Evolutionary conservation across 2,329 filamentous ascomycete species (phyloP), one percentile per base, ranked within the genome.

Genomic region (Ceratocystis diversiconidia): DNA sequence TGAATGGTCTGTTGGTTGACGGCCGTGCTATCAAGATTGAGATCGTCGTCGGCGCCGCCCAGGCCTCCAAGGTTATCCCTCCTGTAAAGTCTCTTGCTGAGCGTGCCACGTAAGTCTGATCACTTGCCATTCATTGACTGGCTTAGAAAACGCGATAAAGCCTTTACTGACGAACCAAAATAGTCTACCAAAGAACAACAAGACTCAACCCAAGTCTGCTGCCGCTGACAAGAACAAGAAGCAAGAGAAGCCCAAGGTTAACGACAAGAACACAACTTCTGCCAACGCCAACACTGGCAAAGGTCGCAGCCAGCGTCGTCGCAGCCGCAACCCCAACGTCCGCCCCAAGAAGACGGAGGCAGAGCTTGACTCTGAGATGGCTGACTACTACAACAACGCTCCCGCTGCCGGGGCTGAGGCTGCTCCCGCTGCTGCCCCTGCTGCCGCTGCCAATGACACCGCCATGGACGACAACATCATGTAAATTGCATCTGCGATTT

Each of bases 331-430:
- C 70, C 87, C 79, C 72, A 79, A 81, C 69, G 84, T 87, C 71
- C 81, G 87, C 70, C 78, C 85, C 72, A 80, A 95, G 79, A 97
- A 97, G 88, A 95, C 91, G 0, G 85, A 88, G 1, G 92, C 96
- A 74, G 92, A 99, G 78, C 85, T 99, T 30, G 94, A 99, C 75
- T 91, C 90, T 3, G 94, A 99, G 76, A 99, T 99, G 94, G 86
- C 85, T 22, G 94, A 97, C 76, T 99, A 99, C 79, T 97, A 95
- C 74, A 85, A 81, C 64, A 72, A 75, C 32, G 75, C 75, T 50
- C 74, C 76, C 67, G 71, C 72, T 43, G 73, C 77, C 69, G 67
- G 48, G n/a, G 77, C 78, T 68, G 76, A 77, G 50, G 74, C 77
- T 63, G 79, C 78, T 36, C 78, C 78, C 68, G 78, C 80, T 67